phyloP scores from a whole-genome alignment of 1,284 basidiomycete species.

The Ceraceosorus bombacis region DNA sequence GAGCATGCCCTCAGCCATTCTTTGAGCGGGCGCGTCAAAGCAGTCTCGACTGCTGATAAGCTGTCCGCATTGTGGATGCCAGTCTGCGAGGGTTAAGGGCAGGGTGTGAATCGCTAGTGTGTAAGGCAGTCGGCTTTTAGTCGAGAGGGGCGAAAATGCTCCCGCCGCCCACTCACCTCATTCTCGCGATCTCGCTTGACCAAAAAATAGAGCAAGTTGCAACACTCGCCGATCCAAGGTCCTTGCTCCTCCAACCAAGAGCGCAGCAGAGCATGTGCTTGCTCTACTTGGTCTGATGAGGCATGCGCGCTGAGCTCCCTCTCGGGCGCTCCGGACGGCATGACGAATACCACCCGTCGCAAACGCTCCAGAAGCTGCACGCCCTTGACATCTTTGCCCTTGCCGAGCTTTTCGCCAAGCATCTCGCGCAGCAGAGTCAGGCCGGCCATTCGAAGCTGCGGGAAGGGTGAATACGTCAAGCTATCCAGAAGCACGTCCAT shows the following conservation, averaged over 20 bases:
- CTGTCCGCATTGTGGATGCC: not conserved
- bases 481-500: conserved; percentile 18
- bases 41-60: not conserved
- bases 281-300: too few relatives aligned
- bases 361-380: too few relatives aligned
- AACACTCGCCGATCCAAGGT: not conserved
- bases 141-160: too few relatives aligned
- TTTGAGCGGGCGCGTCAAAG: not conserved
- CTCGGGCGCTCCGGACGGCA: not conserved
- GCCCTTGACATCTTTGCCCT: not conserved
- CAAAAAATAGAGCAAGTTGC: conserved; percentile 4
- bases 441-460: conserved; percentile 22
- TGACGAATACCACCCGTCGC: too few relatives aligned
- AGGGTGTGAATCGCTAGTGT: not conserved
- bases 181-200: not conserved
- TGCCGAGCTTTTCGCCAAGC: conserved; percentile 1
- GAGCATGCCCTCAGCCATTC: too few relatives aligned
- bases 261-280: too few relatives aligned
- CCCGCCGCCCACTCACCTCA: not conserved
- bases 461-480: conserved; percentile 25
- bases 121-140: too few relatives aligned
- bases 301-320: not conserved
- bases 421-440: conserved; percentile 7
- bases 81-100: not conserved
- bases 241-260: not conserved